Conservation (phyloP, 2,329 filamentous ascomycete genomes). For the Biscogniauxia sp. region DNA sequence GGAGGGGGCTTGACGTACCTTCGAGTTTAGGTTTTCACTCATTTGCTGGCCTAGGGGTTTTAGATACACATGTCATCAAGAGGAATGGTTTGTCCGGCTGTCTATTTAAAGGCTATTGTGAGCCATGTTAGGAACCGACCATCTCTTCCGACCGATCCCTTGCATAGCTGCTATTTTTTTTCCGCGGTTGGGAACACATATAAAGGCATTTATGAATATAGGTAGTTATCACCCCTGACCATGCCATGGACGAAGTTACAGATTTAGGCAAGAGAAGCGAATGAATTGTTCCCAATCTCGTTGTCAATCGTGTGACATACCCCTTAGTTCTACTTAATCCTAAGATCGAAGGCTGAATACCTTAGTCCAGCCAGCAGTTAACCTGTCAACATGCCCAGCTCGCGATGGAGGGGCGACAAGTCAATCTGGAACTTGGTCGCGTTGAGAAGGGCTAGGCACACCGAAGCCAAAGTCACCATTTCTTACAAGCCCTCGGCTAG, state of each 20-base stretch:
- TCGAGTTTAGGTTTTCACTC: background rate
- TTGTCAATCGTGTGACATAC: background rate
- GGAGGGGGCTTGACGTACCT: background rate
- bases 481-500: slow-evolving; percentile 8
- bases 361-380: slow-evolving; percentile 7
- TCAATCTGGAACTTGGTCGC: slow-evolving; percentile 4
- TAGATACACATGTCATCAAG: background rate
- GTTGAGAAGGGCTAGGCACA: background rate
- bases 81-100: background rate
- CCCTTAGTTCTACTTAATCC: slow-evolving; percentile 11
- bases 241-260: background rate
- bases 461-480: background rate
- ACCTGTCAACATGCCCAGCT: slow-evolving; percentile 18
- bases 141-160: background rate
- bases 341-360: slow-evolving; percentile 12
- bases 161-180: background rate
- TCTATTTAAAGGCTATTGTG: background rate
- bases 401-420: slow-evolving; percentile 16
- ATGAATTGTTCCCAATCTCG: background rate
- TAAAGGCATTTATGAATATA: background rate
- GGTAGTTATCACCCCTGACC: background rate
- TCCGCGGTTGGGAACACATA: background rate
- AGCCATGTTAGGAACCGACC: background rate
- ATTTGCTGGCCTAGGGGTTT: background rate
- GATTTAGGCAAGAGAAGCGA: background rate